Conservation (phyloP, 2,329 filamentous ascomycete genomes). For the Rhinocladiella similis region DNA sequence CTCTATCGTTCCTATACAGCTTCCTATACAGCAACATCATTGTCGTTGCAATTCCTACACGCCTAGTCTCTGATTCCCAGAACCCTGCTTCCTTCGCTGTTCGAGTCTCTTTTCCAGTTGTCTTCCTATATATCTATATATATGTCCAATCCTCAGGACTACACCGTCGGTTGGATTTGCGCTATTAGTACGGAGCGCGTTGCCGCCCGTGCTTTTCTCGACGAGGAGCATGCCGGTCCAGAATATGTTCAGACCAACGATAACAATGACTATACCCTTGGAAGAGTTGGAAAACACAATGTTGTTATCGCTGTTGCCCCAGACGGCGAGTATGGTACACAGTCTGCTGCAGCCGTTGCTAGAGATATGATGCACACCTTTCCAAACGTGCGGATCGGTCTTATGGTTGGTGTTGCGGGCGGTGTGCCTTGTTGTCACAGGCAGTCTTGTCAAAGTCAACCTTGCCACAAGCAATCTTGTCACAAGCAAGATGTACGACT, state of each 20-base stretch:
- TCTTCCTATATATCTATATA: too few relatives aligned
- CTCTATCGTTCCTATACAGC: too few relatives aligned
- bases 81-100: too few relatives aligned
- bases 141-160: conserved; percentile 28
- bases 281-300: conserved; percentile 33
- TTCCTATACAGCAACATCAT: too few relatives aligned
- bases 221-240: conserved; percentile 37
- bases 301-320: conserved; percentile 36
- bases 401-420: conserved; percentile 49
- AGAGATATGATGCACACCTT: conserved; percentile 35
- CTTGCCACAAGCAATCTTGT: too few relatives aligned
- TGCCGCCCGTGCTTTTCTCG: conserved; percentile 42
- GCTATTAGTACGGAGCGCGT: conserved; percentile 40
- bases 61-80: too few relatives aligned
- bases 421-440: too few relatives aligned
- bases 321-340: conserved; percentile 33
- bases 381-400: conserved; percentile 35
- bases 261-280: conserved; percentile 35
- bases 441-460: too few relatives aligned
- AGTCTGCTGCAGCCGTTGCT: conserved; percentile 36
- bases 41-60: too few relatives aligned
- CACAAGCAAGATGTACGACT: too few relatives aligned
- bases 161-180: conserved; percentile 50
- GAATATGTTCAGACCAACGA: conserved; percentile 22
- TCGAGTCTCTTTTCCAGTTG: too few relatives aligned